A percentile compares a stretch with the other conserved stretches of the same genome.
Conservation (phyloP, 306 rosid genomes). For the Urtica urens region DNA sequence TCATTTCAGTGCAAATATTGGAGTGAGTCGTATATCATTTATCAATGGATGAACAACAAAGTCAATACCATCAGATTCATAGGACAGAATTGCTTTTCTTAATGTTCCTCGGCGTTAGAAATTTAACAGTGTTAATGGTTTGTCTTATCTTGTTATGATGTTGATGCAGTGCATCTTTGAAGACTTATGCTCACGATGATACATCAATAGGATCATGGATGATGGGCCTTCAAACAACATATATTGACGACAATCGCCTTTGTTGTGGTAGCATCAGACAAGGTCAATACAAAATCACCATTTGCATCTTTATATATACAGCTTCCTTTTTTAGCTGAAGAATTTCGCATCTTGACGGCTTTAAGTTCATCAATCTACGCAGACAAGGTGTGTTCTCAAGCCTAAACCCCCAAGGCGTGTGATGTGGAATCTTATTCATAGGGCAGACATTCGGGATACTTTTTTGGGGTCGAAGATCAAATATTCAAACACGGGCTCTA, state of each 20-base stretch:
- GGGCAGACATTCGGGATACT: too few relatives aligned
- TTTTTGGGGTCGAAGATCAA: too few relatives aligned
- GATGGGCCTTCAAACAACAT: conserved; percentile 88
- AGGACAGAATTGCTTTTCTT: too few relatives aligned
- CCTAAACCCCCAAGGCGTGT: conserved; percentile 33
- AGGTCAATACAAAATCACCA: conserved; percentile 40
- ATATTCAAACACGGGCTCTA: too few relatives aligned
- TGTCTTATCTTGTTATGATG: too few relatives aligned
- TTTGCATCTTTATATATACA: background rate
- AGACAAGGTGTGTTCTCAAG: conserved; percentile 85
- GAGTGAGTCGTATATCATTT: too few relatives aligned
- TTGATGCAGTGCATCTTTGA: conserved; percentile 66
- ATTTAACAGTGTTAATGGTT: too few relatives aligned
- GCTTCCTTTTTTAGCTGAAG: background rate
- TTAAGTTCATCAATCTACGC: conserved; percentile 19
- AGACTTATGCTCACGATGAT: conserved; percentile 84
- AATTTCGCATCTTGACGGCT: conserved; percentile 7
- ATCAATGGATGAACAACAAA: too few relatives aligned
- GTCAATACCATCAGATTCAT: too few relatives aligned
- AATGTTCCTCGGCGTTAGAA: too few relatives aligned
- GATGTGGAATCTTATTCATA: too few relatives aligned
- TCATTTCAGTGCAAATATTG: too few relatives aligned
- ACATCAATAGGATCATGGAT: conserved; percentile 92
- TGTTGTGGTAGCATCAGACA: conserved; percentile 79
- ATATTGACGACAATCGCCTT: conserved; percentile 85